phyloP scores from a whole-genome alignment of 2,329 filamentous ascomycete genomes.

The Microdochium trichocladiopsis region DNA sequence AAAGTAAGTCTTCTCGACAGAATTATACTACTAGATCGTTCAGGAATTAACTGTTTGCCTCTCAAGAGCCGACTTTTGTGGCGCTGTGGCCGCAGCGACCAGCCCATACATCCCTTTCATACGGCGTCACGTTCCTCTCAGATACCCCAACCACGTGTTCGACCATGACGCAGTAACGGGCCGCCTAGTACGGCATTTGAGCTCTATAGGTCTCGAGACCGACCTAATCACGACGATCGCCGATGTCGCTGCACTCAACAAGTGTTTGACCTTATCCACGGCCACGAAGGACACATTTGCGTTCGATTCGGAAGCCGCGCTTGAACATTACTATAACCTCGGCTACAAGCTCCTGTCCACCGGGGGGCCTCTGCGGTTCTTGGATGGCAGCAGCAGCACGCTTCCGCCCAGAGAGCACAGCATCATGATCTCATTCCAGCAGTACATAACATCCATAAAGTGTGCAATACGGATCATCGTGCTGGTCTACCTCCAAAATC shows the following conservation, averaged over 20 bases:
- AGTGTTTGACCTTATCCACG: not conserved
- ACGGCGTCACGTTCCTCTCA: slow-evolving; percentile 13
- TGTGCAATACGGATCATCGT: slow-evolving; percentile 4
- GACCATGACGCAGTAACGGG: slow-evolving; percentile 4
- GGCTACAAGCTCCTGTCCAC: slow-evolving; percentile 4
- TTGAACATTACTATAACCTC: slow-evolving; percentile 6
- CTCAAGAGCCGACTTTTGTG: slow-evolving; percentile 26
- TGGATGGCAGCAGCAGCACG: not conserved
- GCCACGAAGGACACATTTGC: not conserved
- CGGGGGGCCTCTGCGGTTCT: slow-evolving; percentile 2
- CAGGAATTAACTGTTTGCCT: slow-evolving; percentile 1
- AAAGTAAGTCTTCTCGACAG: slow-evolving; percentile 12
- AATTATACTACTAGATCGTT: not conserved
- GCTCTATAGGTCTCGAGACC: slow-evolving; percentile 11
- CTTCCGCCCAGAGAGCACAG: not conserved
- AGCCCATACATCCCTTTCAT: slow-evolving; percentile 23
- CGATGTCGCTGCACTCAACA: slow-evolving; percentile 16
- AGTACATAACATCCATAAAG: slow-evolving; percentile 1
- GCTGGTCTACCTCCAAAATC: slow-evolving; percentile 4
- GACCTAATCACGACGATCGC: slow-evolving; percentile 14
- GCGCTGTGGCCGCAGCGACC: slow-evolving; percentile 21
- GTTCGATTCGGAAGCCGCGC: slow-evolving; percentile 1
- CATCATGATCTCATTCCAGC: not conserved
- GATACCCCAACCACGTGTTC: slow-evolving; percentile 5
- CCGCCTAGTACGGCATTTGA: slow-evolving; percentile 12